Conservation (phyloP, 768 basidiomycete genomes). For the Amanita muscaria region DNA sequence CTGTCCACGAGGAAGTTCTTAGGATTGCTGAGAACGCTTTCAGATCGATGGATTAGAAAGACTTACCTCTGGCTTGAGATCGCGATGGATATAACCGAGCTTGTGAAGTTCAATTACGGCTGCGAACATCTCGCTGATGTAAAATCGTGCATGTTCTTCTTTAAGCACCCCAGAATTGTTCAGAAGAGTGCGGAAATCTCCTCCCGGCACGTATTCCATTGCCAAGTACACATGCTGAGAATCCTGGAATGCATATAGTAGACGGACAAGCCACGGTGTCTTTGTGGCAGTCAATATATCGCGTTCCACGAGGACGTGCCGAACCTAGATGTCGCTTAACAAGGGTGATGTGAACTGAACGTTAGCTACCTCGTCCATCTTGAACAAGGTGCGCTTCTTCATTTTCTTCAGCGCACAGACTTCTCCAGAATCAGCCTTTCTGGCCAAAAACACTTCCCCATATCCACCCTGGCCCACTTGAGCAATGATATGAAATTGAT, state of each 20-base stretch:
- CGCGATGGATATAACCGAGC: constrained; percentile 96
- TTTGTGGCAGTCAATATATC: constrained; percentile 97
- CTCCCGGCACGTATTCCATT: constrained; percentile 99
- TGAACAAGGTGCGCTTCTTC: constrained; percentile 87
- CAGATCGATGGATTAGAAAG: background rate
- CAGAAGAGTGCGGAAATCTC: constrained; percentile 93
- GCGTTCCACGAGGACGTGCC: constrained; percentile 96
- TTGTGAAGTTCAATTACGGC: constrained; percentile 92
- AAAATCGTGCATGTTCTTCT: constrained; percentile 94
- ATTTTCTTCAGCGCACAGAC: constrained; percentile 98
- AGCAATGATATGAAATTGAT: constrained; percentile 96
- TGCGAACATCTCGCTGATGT: constrained; percentile 97
- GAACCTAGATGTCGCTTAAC: constrained; percentile 44
- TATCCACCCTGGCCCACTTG: constrained; percentile 99
- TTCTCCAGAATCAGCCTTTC: constrained; percentile 92
- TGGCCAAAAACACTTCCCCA: constrained; percentile 92
- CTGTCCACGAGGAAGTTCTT: constrained; percentile 97
- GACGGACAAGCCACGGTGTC: constrained; percentile 91
- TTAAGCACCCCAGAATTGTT: constrained; percentile 98
- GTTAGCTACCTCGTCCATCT: constrained; percentile 87
- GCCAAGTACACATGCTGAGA: constrained; percentile 86
- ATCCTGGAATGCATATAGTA: constrained; percentile 97
- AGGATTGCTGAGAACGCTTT: background rate
- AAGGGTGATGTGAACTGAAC: background rate
- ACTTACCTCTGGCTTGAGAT: constrained; percentile 89